phyloP scores from a whole-genome alignment of 2,329 filamentous ascomycete genomes.

The Fusarium papillatum region DNA sequence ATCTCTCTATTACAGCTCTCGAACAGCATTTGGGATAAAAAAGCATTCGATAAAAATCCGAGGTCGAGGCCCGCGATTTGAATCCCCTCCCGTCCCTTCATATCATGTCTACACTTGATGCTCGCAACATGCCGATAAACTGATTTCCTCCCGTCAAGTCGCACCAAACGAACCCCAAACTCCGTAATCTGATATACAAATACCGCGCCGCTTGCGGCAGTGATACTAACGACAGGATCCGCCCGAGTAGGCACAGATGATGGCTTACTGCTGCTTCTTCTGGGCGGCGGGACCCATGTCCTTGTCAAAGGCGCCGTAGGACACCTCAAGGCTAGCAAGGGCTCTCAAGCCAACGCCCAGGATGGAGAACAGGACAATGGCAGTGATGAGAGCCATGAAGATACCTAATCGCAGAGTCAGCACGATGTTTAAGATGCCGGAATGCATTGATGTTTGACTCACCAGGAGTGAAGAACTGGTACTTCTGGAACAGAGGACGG shows the following conservation, averaged over 20 bases:
- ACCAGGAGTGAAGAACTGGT: conserved; percentile 95
- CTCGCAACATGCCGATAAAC: conserved; percentile 39
- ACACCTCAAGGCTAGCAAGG: conserved; percentile 85
- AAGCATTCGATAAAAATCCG: conserved; percentile 27
- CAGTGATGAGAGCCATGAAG: conserved; percentile 86
- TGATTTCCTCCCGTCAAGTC: conserved; percentile 39
- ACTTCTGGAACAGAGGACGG: conserved; percentile 85
- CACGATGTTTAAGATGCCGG: background rate
- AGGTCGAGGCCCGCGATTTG: conserved; percentile 15
- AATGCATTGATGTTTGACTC: conserved; percentile 22
- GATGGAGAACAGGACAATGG: conserved; percentile 81
- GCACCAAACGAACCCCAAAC: conserved; percentile 44
- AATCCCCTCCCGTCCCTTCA: conserved; percentile 13
- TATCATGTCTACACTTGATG: conserved; percentile 36
- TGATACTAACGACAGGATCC: conserved; percentile 26
- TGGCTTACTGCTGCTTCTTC: conserved; percentile 73
- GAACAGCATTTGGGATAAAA: conserved; percentile 29
- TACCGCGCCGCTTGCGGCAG: conserved; percentile 20
- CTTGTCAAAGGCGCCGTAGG: conserved; percentile 96
- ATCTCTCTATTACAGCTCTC: conserved; percentile 27
- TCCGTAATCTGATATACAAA: conserved; percentile 48
- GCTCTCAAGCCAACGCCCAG: conserved; percentile 84
- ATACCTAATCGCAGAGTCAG: conserved; percentile 70
- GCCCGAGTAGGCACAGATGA: conserved; percentile 12
- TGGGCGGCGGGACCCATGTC: conserved; percentile 92